Percentiles rank a stretch among this genome's conserved stretches.
Conservation (phyloP, 2,329 filamentous ascomycete species). For the Penicillium sp. region DNA sequence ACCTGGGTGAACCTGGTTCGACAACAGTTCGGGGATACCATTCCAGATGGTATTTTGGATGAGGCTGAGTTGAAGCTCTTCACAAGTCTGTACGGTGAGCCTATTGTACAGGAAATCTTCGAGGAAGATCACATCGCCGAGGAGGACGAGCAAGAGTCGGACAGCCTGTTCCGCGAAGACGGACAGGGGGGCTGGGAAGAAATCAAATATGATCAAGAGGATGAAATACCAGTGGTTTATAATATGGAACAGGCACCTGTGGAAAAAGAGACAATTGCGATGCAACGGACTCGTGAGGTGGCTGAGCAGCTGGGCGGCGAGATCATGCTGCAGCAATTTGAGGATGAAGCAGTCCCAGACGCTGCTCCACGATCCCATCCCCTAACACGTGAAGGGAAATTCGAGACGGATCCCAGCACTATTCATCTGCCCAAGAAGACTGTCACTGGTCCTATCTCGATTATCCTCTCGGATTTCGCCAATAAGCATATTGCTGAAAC, state of each 20-base stretch:
- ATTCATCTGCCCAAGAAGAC: conserved; percentile 68
- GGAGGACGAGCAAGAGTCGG: conserved; percentile 32
- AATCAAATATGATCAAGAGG: conserved; percentile 25
- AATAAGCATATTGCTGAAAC: conserved; percentile 71
- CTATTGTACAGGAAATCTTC: conserved; percentile 46
- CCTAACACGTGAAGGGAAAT: conserved; percentile 70
- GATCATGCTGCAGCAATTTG: conserved; percentile 45
- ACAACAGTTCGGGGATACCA: conserved; percentile 70
- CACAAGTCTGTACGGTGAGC: conserved; percentile 75
- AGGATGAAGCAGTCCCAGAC: conserved; percentile 39
- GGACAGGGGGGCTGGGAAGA: conserved; percentile 40
- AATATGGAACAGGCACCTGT: conserved; percentile 29
- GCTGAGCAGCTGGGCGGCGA: conserved; percentile 41
- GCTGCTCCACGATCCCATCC: conserved; percentile 64
- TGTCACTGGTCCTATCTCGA: conserved; percentile 66
- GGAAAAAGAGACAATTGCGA: conserved; percentile 31
- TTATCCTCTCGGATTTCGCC: conserved; percentile 65
- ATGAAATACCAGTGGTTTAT: conserved; percentile 28
- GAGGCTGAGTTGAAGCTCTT: conserved; percentile 72
- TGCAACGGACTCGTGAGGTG: conserved; percentile 38
- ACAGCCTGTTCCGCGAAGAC: conserved; percentile 39
- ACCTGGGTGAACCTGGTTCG: conserved; percentile 64
- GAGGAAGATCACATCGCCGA: conserved; percentile 22
- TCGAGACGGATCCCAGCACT: conserved; percentile 69
- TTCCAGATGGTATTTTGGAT: conserved; percentile 69